phyloP scores from a whole-genome alignment of 768 basidiomycete genomes.

The Lanmaoa pseudosensibilis region DNA sequence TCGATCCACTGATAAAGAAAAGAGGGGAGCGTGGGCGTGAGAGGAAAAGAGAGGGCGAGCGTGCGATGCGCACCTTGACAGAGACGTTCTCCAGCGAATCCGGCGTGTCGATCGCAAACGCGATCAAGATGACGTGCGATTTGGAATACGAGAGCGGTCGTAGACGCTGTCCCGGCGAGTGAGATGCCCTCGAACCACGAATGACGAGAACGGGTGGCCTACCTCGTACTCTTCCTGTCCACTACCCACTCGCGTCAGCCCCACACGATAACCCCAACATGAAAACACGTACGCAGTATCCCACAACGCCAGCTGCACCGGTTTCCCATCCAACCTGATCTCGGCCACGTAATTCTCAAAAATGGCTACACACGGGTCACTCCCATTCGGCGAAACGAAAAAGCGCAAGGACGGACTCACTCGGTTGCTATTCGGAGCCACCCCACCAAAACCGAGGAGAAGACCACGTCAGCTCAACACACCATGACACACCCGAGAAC shows the following conservation, averaged over 20 bases:
- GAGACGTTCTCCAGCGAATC: constrained; percentile 96
- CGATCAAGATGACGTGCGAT: constrained; percentile 98
- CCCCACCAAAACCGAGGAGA: background rate
- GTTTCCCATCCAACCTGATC: constrained; percentile 95
- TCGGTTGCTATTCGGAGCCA: constrained; percentile 43
- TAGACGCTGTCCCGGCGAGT: constrained; percentile 56
- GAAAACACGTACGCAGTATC: constrained; percentile 87
- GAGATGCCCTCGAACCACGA: background rate
- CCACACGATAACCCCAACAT: background rate
- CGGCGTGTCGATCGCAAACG: constrained; percentile 93
- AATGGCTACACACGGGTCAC: constrained; percentile 50
- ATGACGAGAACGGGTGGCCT: background rate
- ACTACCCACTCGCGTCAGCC: constrained; percentile 41
- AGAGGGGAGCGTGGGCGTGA: background rate
- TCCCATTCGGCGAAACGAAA: background rate
- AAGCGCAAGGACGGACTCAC: constrained; percentile 31
- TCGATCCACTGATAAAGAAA: constrained; percentile 90
- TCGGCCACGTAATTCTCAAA: constrained; percentile 99
- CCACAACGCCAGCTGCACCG: constrained; percentile 96
- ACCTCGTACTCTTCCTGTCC: constrained; percentile 97
- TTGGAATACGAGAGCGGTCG: constrained; percentile 97
- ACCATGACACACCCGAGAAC: background rate
- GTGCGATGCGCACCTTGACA: constrained; percentile 64
- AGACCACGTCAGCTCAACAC: background rate
- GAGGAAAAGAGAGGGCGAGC: background rate